phyloP scores from a whole-genome alignment of 768 basidiomycete species.

The Russula sp. region DNA sequence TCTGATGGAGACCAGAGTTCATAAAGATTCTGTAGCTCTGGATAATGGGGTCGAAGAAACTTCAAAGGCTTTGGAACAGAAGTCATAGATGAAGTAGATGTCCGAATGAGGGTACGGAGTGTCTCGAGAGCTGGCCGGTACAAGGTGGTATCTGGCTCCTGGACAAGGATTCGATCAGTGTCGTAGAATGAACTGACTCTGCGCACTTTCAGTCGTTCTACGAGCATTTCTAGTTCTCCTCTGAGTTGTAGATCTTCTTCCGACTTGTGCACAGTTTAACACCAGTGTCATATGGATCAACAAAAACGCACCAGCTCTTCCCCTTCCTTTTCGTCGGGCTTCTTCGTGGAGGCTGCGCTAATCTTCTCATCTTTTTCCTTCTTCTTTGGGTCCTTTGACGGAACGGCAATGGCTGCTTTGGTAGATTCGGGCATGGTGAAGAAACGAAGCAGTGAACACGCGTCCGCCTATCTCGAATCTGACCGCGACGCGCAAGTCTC shows the following conservation, averaged over 20 bases:
- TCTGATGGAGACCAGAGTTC: constrained; percentile 73
- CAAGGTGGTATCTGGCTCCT: constrained; percentile 85
- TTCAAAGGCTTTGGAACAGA: constrained; percentile 98
- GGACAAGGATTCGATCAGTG: constrained; percentile 13
- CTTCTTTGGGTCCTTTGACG: constrained; percentile 69
- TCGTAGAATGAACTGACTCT: not conserved
- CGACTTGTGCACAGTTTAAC: constrained; percentile 42
- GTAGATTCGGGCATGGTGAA: constrained; percentile 49
- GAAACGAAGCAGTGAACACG: constrained; percentile 4
- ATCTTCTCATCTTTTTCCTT: constrained; percentile 50
- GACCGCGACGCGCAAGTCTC: constrained; percentile 19
- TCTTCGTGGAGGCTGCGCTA: constrained; percentile 31
- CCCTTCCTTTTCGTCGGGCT: constrained; percentile 44
- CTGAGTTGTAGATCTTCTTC: constrained; percentile 94
- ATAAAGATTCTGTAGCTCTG: constrained; percentile 75
- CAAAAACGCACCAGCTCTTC: constrained; percentile 64
- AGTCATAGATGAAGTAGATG: constrained; percentile 98
- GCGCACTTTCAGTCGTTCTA: constrained; percentile 83
- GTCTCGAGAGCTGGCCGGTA: constrained; percentile 91
- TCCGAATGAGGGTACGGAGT: constrained; percentile 86
- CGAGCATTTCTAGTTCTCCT: constrained; percentile 93
- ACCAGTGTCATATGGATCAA: not conserved
- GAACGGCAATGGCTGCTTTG: constrained; percentile 54
- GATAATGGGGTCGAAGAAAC: constrained; percentile 93
- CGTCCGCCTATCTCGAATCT: not conserved